Conservation (phyloP, 768 basidiomycete species). For the Tricholoma bakamatsutake region DNA sequence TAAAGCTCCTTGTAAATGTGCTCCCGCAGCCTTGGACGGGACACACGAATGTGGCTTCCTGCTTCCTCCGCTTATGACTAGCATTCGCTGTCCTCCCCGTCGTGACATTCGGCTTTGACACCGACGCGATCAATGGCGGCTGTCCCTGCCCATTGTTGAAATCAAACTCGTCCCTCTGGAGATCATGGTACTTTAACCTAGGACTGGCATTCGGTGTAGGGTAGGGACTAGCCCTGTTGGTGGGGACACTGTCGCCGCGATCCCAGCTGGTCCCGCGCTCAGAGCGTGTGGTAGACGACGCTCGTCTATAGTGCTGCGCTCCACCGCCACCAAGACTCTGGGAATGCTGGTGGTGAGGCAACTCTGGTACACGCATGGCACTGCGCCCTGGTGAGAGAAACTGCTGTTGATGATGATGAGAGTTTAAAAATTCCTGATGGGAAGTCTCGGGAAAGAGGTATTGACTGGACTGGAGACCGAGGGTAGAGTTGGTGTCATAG, state of each 20-base stretch:
- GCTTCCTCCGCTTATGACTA: conserved; percentile 78
- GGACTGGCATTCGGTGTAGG: conserved; percentile 67
- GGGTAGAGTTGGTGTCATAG: neutral
- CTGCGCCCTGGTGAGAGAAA: conserved; percentile 13
- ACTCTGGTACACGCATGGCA: conserved; percentile 7
- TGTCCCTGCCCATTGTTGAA: neutral
- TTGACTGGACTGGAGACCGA: neutral
- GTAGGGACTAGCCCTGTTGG: conserved; percentile 44
- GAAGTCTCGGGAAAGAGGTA: conserved; percentile 16
- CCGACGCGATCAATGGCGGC: conserved; percentile 6
- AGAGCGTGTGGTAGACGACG: conserved; percentile 35
- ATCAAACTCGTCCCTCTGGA: conserved; percentile 29
- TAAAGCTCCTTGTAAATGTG: conserved; percentile 91
- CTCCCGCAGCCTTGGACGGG: conserved; percentile 80
- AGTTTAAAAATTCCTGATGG: conserved; percentile 17
- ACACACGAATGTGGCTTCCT: conserved; percentile 82
- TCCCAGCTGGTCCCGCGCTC: conserved; percentile 30
- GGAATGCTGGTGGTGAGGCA: conserved; percentile 9
- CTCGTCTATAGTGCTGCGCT: conserved; percentile 30
- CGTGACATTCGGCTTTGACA: conserved; percentile 79
- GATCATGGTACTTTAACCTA: conserved; percentile 43
- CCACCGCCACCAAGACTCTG: conserved; percentile 4
- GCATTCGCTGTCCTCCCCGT: conserved; percentile 87
- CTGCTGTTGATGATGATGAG: conserved; percentile 20
- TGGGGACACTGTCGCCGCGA: conserved; percentile 10